Evolutionary conservation across 495 filamentous ascomycete genomes (phyloP), one percentile per base, ranked within the genome.

Genomic region (Xylaria grammica): DNA sequence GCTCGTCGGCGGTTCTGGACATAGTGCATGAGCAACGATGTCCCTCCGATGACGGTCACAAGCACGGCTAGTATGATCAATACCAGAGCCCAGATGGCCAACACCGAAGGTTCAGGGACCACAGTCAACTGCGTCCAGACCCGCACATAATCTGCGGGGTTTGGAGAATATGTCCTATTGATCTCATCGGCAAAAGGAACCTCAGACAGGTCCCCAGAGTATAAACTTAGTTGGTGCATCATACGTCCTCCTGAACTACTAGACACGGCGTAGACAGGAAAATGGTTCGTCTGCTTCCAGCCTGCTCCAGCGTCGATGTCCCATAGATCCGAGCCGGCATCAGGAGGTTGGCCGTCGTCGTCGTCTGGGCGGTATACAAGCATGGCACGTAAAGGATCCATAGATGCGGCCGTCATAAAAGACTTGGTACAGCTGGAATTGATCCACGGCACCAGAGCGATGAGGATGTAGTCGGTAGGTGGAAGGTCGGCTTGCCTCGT

Each of bases 401-500:
- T 57, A 24, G 77, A 78, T 11, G 90, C 90, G 22, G 90, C 82
- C 11, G 78, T 72, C 29, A 97, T 75, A 71, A 90, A 97, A 34
- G 86, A 82, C 45, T 79, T 73, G 9, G 90, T 87, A 65, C 94
- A 98, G 22, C 84, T 75, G 2, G 75, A 77, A 46, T 80, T 89
- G 34, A 94, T 81, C 94, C 94, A 97, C n/a, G 94, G 94, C 9
- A 90, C 93, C n/a, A 97, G 75, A 20, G 87, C 94, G 44, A 97
- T 85, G n/a, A 82, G 74, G 59, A 81, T 77, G 48, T 84, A 78
- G 74, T 85, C 84, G n/a, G 88, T 82, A 4, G 86, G 80, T 1
- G 90, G 88, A 3, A 97, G 84, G 69, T 95, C 86, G 53, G 80
- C 73, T 63, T 84, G 81, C 22, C 90, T 84, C 13, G 91, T 94